Evolutionary conservation across 495 filamentous ascomycete species (phyloP).

Genomic region (Hypomontagnella monticulosa): DNA sequence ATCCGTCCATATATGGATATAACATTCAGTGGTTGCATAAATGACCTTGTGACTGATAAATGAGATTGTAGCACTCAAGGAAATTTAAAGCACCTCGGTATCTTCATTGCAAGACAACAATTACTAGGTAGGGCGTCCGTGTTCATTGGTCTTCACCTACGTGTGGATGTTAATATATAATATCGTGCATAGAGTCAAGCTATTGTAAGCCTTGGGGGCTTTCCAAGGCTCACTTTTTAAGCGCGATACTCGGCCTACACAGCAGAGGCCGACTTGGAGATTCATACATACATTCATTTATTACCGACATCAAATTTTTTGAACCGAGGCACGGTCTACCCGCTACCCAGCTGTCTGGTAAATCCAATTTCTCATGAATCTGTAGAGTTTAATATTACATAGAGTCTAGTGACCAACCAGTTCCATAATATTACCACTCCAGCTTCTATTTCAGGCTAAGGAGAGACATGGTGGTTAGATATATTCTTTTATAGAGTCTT

Average conservation of each 20-base stretch:
- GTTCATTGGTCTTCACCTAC: too few relatives aligned
- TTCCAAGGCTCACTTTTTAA: too few relatives aligned
- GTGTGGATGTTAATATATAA: too few relatives aligned
- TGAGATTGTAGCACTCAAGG: neutral
- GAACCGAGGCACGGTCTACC: constrained; percentile 15
- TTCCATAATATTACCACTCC: constrained; percentile 5
- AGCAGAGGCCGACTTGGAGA: too few relatives aligned
- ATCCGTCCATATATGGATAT: too few relatives aligned
- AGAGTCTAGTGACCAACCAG: neutral
- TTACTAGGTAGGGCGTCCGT: too few relatives aligned
- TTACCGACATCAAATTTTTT: neutral
- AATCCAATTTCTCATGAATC: constrained; percentile 2
- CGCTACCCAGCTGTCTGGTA: neutral
- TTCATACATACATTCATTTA: neutral
- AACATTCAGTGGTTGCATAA: too few relatives aligned
- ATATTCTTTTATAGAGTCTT: constrained; percentile 8
- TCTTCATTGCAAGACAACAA: neutral
- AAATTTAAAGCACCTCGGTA: neutral
- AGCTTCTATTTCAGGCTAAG: constrained; percentile 30
- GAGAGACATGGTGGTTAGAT: constrained; percentile 1
- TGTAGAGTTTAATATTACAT: neutral
- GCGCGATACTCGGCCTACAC: neutral
- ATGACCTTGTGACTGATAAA: too few relatives aligned
- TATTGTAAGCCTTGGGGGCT: too few relatives aligned
- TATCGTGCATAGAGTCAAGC: too few relatives aligned